Evolutionary conservation across 2,329 filamentous ascomycete genomes (phyloP).

Genomic region (Hypoxylon sp.): DNA sequence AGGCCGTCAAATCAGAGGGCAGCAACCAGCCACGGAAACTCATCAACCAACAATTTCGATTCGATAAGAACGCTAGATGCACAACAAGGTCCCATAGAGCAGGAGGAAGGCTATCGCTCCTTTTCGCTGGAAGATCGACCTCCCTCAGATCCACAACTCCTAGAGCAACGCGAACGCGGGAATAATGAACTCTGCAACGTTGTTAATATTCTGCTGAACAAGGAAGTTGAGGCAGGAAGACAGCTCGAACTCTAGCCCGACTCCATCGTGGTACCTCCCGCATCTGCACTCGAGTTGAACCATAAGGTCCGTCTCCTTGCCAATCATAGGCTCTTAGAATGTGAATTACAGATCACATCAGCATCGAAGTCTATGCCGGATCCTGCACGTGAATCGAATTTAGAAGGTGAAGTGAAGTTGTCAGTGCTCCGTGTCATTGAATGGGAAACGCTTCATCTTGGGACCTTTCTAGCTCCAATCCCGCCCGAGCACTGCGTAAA

Average conservation of each 20-base stretch:
- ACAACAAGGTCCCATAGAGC: neutral
- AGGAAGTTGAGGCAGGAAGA: slow-evolving; percentile 36
- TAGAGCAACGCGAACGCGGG: neutral
- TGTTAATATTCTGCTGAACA: slow-evolving; percentile 35
- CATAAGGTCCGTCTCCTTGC: slow-evolving; percentile 24
- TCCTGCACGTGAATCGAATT: neutral
- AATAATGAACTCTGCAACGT: neutral
- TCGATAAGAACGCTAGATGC: neutral
- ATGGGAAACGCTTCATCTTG: slow-evolving; percentile 13
- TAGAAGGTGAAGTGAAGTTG: slow-evolving; percentile 12
- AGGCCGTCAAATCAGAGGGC: neutral
- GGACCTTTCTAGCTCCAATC: slow-evolving; percentile 8
- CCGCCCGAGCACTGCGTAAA: slow-evolving; percentile 5
- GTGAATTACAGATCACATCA: neutral
- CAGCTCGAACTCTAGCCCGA: slow-evolving; percentile 27
- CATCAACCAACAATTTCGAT: neutral
- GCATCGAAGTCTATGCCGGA: neutral
- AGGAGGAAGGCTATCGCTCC: slow-evolving; percentile 13
- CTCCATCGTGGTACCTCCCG: slow-evolving; percentile 1
- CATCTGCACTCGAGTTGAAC: slow-evolving; percentile 19
- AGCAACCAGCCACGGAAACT: neutral
- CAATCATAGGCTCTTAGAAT: slow-evolving; percentile 13
- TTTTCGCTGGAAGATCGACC: slow-evolving; percentile 11
- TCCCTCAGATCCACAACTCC: slow-evolving; percentile 12
- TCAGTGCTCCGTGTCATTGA: slow-evolving; percentile 17